phyloP scores from a whole-genome alignment of 202 grass and related monocot species.

The Saccharum hybrid region DNA sequence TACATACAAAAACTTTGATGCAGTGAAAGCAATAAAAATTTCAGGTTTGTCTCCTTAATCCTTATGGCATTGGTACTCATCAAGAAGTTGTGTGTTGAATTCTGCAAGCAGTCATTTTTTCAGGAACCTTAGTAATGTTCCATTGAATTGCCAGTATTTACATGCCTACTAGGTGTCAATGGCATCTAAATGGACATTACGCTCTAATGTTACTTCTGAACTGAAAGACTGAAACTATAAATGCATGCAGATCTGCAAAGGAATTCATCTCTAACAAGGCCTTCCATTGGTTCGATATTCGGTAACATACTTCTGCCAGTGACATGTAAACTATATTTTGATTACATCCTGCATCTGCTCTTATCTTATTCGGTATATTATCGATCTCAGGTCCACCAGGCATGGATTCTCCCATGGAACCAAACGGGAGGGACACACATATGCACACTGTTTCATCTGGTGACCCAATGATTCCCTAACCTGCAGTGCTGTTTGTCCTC shows the following conservation, averaged over 20 bases:
- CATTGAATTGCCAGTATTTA: constrained; percentile 22
- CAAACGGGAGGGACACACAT: constrained; percentile 67
- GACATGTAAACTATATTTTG: constrained; percentile 10
- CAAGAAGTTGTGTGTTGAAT: constrained; percentile 13
- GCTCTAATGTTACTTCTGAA: constrained; percentile 28
- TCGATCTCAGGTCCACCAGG: constrained; percentile 56
- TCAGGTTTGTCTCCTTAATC: constrained; percentile 53
- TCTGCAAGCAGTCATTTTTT: constrained; percentile 24
- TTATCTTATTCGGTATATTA: constrained; percentile 44
- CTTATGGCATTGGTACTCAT: constrained; percentile 8
- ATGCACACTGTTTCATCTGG: constrained; percentile 73
- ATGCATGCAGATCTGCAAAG: constrained; percentile 77
- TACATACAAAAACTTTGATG: constrained; percentile 99
- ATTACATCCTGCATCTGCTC: constrained; percentile 21
- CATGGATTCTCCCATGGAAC: constrained; percentile 62
- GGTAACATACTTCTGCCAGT: constrained; percentile 53
- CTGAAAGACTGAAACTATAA: constrained; percentile 38
- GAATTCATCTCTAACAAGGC: constrained; percentile 70
- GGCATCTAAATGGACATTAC: constrained; percentile 16
- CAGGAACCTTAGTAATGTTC: constrained; percentile 14
- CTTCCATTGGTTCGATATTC: constrained; percentile 83
- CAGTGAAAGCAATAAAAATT: constrained; percentile 82
- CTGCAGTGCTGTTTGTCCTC: constrained; percentile 14
- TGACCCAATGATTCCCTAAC: constrained; percentile 86
- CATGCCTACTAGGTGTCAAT: neutral